Base-by-base conservation (phyloP, 2,329 filamentous ascomycete species). In the Fusarium continuum region DNA sequence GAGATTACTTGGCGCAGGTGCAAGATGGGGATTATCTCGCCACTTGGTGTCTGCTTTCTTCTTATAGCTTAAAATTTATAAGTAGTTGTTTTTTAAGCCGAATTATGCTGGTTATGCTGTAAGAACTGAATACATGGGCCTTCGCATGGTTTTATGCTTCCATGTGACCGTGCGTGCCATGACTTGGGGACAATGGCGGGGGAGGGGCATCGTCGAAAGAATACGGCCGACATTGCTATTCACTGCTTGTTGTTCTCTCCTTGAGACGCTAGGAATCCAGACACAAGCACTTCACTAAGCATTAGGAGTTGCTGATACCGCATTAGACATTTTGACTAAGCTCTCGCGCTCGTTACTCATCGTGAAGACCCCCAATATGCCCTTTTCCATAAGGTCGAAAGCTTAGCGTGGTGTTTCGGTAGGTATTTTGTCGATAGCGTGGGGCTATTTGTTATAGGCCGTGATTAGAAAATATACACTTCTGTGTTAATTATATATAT, bases 171-270 rank as follows among this genome's bases (percentile, higher is more conserved):
- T 64, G 54, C 61, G 50, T 56, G 45, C 55, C 48, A 55, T 48
- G 53, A 69, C 28, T 62, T 36, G 55, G 66, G 61, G 65, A 58
- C 16, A 56, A 66, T 68, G 51, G 67, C 59, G 67, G 67, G 67
- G 67, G 65, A 69, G 67, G 61, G 64, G 66, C 36, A 68, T 59
- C 14, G 23, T 29, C 36, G 44, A 50, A 58, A 36, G 7, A 52
- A 34, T 39, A 39, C 35, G 45, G 31, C 54, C 17, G 44, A 29
- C 47, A 41, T 47, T 22, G 32, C 25, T n/a, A 26, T 46, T 23
- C 14, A 25, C 16, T 51, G 19, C 36, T 34, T 28, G 13, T 52
- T 40, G 20, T 19, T 35, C 19, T 19, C 14, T 52, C 11, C 10
- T 6, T 14, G 16, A 17, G 26, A 23, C 9, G 36, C 19, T 23